phyloP scores from a whole-genome alignment of 164 flowering plant genomes.

The Cinnamomum chago region DNA sequence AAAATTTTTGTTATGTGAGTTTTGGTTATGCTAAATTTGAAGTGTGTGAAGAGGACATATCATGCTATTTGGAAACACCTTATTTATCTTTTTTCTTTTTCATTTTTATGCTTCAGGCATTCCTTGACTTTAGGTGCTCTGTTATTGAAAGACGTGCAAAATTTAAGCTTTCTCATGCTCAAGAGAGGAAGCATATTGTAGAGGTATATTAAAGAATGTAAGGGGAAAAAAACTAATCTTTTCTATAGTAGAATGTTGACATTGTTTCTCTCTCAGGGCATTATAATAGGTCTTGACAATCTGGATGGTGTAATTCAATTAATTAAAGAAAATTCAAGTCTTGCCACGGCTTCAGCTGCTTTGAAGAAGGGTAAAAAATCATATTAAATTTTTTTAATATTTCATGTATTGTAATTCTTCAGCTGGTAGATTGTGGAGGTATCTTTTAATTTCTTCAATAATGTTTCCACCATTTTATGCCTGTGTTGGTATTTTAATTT shows the following conservation, averaged over 20 bases:
- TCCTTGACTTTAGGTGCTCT: conserved; percentile 89
- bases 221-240: not conserved
- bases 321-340: conserved; percentile 68
- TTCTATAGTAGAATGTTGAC: not conserved
- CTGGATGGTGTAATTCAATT: conserved; percentile 70
- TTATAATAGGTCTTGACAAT: conserved; percentile 80
- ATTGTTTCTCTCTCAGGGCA: conserved; percentile 49
- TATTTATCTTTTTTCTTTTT: too few species aligned
- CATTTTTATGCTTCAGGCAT: conserved; percentile 51
- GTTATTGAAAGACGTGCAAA: conserved; percentile 87
- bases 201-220: conserved; percentile 43
- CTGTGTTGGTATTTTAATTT: not conserved
- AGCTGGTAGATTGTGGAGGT: not conserved
- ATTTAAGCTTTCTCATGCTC: conserved; percentile 77
- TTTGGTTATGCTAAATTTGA: not conserved
- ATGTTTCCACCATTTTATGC: not conserved
- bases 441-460: not conserved
- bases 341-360: conserved; percentile 58
- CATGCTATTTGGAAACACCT: not conserved
- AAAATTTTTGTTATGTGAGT: not conserved
- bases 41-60: not conserved
- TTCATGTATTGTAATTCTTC: not conserved
- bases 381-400: not conserved
- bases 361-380: conserved; percentile 48
- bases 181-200: conserved; percentile 74